phyloP scores from a whole-genome alignment of 306 rosid genomes.

The Hippophae tibetana region DNA sequence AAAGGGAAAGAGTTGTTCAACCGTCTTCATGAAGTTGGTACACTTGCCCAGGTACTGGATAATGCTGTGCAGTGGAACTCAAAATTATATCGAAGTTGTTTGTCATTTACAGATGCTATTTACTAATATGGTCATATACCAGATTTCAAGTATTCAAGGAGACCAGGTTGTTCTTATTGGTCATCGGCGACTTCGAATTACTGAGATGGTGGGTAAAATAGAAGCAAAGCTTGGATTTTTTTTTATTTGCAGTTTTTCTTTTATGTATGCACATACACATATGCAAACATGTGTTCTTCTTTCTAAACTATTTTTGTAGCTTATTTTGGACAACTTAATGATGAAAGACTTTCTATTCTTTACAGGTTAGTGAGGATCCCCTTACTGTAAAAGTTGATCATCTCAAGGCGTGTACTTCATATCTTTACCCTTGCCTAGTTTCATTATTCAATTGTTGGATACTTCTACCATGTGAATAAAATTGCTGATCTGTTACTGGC shows the following conservation, averaged over 20 bases:
- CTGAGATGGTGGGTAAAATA: slow-evolving; percentile 72
- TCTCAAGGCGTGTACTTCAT: slow-evolving; percentile 60
- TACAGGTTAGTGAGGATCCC: slow-evolving; percentile 81
- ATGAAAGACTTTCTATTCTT: slow-evolving; percentile 9
- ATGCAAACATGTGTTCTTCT: too few relatives aligned
- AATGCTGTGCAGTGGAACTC: slow-evolving; percentile 1
- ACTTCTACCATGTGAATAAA: too few relatives aligned
- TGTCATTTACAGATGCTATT: neutral
- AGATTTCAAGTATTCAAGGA: slow-evolving; percentile 96
- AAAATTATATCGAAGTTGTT: neutral
- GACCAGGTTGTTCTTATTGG: slow-evolving; percentile 93
- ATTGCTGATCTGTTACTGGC: neutral
- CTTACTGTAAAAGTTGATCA: slow-evolving; percentile 98
- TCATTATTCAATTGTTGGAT: slow-evolving; percentile 6
- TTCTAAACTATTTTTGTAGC: too few relatives aligned
- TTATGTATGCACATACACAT: too few relatives aligned
- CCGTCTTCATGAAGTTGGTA: slow-evolving; percentile 96
- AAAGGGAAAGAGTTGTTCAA: slow-evolving; percentile 79
- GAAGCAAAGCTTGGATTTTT: slow-evolving; percentile 13
- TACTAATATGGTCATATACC: slow-evolving; percentile 15
- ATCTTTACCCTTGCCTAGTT: slow-evolving; percentile 8
- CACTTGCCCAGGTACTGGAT: slow-evolving; percentile 82
- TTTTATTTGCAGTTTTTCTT: neutral
- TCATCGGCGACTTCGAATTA: slow-evolving; percentile 83
- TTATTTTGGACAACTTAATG: too few relatives aligned